Evolutionary conservation across 225 moss, liverwort and hornwort species (phyloP).

Genomic region (Pseudisothecium myosuroides): DNA sequence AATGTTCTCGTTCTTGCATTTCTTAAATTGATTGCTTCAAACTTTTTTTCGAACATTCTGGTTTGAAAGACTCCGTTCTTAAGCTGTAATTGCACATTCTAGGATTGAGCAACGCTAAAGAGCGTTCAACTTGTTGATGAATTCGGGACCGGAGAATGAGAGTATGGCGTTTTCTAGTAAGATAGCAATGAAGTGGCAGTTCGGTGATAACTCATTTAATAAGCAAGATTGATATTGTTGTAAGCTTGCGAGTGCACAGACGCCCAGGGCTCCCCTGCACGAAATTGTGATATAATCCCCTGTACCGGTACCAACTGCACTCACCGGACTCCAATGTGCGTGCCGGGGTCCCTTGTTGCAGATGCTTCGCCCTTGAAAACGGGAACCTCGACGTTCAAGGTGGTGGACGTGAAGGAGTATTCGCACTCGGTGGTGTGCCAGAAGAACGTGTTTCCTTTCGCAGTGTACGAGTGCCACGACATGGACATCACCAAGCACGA

Average conservation of each 20-base stretch:
- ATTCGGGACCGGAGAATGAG: background rate
- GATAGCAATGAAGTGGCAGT: background rate
- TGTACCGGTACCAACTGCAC: constrained; percentile 8
- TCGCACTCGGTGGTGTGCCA: constrained; percentile 37
- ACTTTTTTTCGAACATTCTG: background rate
- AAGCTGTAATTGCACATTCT: background rate
- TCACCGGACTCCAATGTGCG: background rate
- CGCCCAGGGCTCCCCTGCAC: background rate
- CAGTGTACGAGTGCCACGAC: constrained; percentile 37
- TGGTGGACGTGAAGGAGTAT: constrained; percentile 27
- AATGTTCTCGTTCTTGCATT: background rate
- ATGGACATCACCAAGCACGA: constrained; percentile 11
- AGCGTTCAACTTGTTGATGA: background rate
- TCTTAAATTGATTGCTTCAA: background rate
- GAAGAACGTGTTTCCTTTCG: constrained; percentile 44
- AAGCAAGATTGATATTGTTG: background rate
- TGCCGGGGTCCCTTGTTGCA: constrained; percentile 4
- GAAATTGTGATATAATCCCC: constrained; percentile 18
- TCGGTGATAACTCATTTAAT: background rate
- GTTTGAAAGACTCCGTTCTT: background rate
- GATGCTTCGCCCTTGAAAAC: constrained; percentile 10
- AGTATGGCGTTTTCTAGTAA: background rate
- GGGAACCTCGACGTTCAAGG: constrained; percentile 23
- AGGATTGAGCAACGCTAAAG: background rate
- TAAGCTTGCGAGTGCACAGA: constrained; percentile 6